phyloP scores from a whole-genome alignment of 192 early-diverging fungal genomes.

The Backusella morwellensis region DNA sequence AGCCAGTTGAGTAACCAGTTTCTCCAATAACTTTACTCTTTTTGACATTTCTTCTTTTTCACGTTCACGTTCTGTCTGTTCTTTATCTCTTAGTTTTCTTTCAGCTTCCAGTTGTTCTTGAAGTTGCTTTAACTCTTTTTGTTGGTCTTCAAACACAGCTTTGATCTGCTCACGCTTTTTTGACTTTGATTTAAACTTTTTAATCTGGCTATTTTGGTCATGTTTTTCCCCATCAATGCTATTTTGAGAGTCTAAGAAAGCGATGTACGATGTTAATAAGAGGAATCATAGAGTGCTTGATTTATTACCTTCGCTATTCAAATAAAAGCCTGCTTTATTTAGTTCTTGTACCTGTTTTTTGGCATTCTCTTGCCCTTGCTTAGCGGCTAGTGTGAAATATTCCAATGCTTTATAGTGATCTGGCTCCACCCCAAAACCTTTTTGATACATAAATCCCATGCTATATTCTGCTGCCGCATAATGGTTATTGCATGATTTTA shows the following conservation, averaged over 20 bases:
- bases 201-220: not conserved
- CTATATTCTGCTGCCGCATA: not conserved
- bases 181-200: not conserved
- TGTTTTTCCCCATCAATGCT: not conserved
- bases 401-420: not conserved
- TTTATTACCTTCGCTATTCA: not conserved
- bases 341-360: not conserved
- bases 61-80: not conserved
- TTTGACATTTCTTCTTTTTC: constrained; percentile 4
- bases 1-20: not conserved
- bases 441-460: not conserved
- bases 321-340: not conserved
- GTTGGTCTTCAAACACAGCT: not conserved
- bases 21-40: not conserved
- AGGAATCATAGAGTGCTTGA: not conserved
- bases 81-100: not conserved
- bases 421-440: not conserved
- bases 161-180: not conserved
- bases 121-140: not conserved
- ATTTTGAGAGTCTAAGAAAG: not conserved
- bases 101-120: not conserved
- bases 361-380: not conserved
- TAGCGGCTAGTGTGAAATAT: not conserved
- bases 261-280: not conserved
- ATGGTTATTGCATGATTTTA: not conserved